Conservation (phyloP, 352 stramenopile species). For the Phytophthora uliginosa region DNA sequence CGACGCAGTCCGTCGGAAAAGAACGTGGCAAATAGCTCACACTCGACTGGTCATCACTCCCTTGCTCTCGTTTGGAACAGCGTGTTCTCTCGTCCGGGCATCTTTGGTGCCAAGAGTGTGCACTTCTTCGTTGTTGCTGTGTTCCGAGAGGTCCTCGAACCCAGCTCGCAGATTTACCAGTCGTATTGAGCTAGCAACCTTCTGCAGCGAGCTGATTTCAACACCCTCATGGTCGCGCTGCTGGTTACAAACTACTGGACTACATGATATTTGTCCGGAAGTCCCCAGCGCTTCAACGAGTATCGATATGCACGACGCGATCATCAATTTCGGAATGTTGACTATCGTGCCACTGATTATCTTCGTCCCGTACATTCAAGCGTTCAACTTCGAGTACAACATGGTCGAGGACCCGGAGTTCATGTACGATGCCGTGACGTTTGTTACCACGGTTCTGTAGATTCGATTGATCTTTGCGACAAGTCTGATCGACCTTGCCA, state of each 20-base stretch:
- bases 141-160: too few relatives aligned
- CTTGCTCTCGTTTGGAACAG: constrained; percentile 12
- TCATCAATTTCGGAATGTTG: constrained; percentile 27
- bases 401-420: constrained; percentile 14
- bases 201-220: constrained; percentile 14
- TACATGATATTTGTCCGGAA: constrained; percentile 24
- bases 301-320: constrained; percentile 19
- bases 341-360: constrained; percentile 20
- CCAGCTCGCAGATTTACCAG: too few relatives aligned
- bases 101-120: constrained; percentile 39
- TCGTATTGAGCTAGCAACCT: constrained; percentile 30
- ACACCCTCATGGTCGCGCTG: constrained; percentile 21
- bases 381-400: constrained; percentile 20
- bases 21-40: neutral
- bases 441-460: too few relatives aligned
- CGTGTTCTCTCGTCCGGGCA: constrained; percentile 16
- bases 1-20: neutral
- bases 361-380: constrained; percentile 25
- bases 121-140: too few relatives aligned
- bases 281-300: constrained; percentile 16
- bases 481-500: too few relatives aligned
- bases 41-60: neutral
- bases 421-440: constrained; percentile 1
- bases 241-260: constrained; percentile 37
- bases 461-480: too few relatives aligned